Evolutionary conservation across 768 basidiomycete genomes (phyloP).

Genomic region (Serendipita sp.): DNA sequence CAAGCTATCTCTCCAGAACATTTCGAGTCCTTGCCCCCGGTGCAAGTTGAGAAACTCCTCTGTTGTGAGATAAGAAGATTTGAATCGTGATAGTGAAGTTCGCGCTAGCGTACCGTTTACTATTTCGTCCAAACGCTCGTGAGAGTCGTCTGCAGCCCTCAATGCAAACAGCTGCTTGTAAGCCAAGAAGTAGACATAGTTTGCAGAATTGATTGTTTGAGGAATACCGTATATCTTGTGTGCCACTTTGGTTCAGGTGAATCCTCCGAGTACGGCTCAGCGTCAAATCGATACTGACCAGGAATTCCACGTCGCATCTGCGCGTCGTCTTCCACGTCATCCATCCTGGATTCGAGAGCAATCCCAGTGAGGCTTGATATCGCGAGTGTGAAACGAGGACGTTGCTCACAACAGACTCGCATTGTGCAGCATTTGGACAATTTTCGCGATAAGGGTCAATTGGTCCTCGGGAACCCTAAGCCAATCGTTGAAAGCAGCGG

Average conservation of each 20-base stretch:
- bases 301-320: slow-evolving; percentile 76
- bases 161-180: slow-evolving; percentile 68
- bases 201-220: slow-evolving; percentile 93
- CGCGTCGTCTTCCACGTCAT: slow-evolving; percentile 88
- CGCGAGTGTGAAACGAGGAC: background rate
- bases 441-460: slow-evolving; percentile 53
- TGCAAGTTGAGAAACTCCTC: slow-evolving; percentile 75
- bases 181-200: slow-evolving; percentile 92
- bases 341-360: slow-evolving; percentile 40
- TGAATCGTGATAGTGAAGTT: slow-evolving; percentile 17
- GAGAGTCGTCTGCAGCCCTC: slow-evolving; percentile 18
- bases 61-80: slow-evolving; percentile 11
- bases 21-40: slow-evolving; percentile 86
- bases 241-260: slow-evolving; percentile 36
- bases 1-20: slow-evolving; percentile 89
- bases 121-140: slow-evolving; percentile 15
- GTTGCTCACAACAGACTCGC: slow-evolving; percentile 69
- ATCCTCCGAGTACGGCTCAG: background rate
- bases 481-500: slow-evolving; percentile 90
- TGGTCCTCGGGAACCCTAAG: slow-evolving; percentile 62
- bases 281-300: slow-evolving; percentile 26
- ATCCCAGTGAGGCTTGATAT: background rate
- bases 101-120: background rate
- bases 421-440: slow-evolving; percentile 90
- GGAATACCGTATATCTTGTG: slow-evolving; percentile 96